Base-by-base conservation (phyloP, 2,329 filamentous ascomycete species). In the Scortechinia acanthostroma region DNA sequence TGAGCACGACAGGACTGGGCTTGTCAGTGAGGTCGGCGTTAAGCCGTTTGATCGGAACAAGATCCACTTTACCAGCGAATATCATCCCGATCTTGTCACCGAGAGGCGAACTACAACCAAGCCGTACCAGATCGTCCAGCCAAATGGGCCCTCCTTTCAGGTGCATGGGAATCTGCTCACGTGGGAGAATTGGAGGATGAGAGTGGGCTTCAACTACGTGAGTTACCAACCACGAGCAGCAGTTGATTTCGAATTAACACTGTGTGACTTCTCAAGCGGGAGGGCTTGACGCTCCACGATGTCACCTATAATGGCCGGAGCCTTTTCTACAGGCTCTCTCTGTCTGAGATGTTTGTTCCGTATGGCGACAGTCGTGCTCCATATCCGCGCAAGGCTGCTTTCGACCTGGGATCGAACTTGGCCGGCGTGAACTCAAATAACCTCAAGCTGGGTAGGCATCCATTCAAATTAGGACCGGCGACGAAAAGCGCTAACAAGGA, bases 181-280 rank as follows among this genome's bases (percentile, higher is more conserved):
- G 1, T 71, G 65, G 66, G 61, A 70, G 50, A 71, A 70, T 44
- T 70, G 65, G 67, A 54, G 51, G 2, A 54, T 70, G 45, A 57
- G 59, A 1, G 55, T 70, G 3, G 68, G 63, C 0, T 72, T 70
- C 51, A 71, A 71, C 46, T 68, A 66, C n/a, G n/a, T n/a, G n/a
- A n/a, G n/a, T n/a, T n/a, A 22, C 60, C n/a, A n/a, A n/a, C n/a
- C n/a, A n/a, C n/a, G n/a, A n/a, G n/a, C n/a, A n/a, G n/a, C n/a
- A n/a, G n/a, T n/a, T n/a, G n/a, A n/a, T n/a, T n/a, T n/a, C n/a
- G n/a, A n/a, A n/a, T n/a, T n/a, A n/a, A n/a, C n/a, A n/a, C n/a
- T n/a, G n/a, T n/a, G n/a, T n/a, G n/a, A n/a, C n/a, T n/a, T n/a
- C n/a, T n/a, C n/a, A n/a, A n/a, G 10, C 25, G 67, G 3, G 67